Evolutionary conservation across 2,329 filamentous ascomycete genomes (phyloP), one percentile per base, ranked within the genome.

Genomic region (Penicillium sp.): DNA sequence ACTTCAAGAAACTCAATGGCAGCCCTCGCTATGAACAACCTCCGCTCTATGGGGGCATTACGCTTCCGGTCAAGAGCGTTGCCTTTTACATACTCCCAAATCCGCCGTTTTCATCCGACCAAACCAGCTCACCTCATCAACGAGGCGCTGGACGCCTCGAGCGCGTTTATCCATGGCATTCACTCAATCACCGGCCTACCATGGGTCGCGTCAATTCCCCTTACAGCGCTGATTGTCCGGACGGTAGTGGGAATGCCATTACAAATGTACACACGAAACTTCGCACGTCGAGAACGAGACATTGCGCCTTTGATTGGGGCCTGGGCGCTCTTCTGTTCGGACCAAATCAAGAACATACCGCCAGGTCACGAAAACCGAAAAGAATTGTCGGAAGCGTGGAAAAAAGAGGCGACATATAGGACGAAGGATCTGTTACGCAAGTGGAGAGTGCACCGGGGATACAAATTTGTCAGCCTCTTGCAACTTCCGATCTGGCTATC

Each of bases 141-240:
- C 50, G 62, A 70, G 44, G 56, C 71, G 32, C 56, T 78, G 37
- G 62, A 67, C 35, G 57, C 68, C 24, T 71, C 76, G 2, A 72
- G 77, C 52, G 62, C 64, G 40, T 58, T 76, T 47, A 67, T 80
- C 43, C 66, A 74, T 45, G 55, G 67, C 22, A 56, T 89, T 67
- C 77, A 82, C 58, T 61, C 61, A 18, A 9, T 69, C 32, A 72
- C 69, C 13, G 67, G 70, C 35, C 66, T 81, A 2, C 70, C 78
- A 44, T 83, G 79, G 79, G 74, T 66, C 6, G 67, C 70, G 10
- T 74, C 76, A 16, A 73, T 83, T 34, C 79, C 79, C 4, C 62
- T 80, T 43, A 71, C 77, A 3, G 79, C 79, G 3, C 57, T 81
- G 32, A 40, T 75, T 13, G 67, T 80, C 2, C 76, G 79, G 39